These are phyloP conservation scores for Amanita muscaria DNA, from an alignment of 768 basidiomycete species.

Conservation along the genomic window DNA sequence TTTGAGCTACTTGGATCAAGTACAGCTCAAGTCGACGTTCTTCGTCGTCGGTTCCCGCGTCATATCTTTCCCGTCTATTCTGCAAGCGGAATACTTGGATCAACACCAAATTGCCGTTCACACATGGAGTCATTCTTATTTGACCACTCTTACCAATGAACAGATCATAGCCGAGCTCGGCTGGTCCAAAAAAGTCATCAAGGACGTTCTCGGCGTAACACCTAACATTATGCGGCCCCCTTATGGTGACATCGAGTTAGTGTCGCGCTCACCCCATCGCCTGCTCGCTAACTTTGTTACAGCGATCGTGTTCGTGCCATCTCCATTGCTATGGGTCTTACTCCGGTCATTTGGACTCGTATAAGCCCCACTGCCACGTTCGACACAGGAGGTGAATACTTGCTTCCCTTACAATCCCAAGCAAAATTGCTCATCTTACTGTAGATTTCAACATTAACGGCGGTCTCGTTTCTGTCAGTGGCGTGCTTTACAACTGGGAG, in stretches of 20 bases:
- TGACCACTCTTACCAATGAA: constrained; percentile 73
- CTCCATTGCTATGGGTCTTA: constrained; percentile 71
- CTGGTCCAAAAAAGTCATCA: constrained; percentile 81
- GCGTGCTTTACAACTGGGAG: constrained; percentile 67
- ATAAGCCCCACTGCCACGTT: constrained; percentile 52
- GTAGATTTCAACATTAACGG: constrained; percentile 76
- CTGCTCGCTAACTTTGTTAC: constrained; percentile 10
- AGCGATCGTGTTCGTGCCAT: constrained; percentile 86
- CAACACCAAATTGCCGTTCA: constrained; percentile 72
- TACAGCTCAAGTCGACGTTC: constrained; percentile 72
- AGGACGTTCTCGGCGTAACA: constrained; percentile 70
- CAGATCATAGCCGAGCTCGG: constrained; percentile 82
- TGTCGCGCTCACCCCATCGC: constrained; percentile 8
- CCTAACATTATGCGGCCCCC: constrained; percentile 78
- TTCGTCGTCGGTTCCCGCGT: constrained; percentile 81
- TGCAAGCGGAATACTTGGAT: constrained; percentile 68
- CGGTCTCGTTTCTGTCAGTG: constrained; percentile 44
- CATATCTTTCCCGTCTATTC: constrained; percentile 57
- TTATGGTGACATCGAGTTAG: constrained; percentile 71
- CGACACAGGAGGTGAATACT: constrained; percentile 51
- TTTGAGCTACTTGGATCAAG: constrained; percentile 55
- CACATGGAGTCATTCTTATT: constrained; percentile 61
- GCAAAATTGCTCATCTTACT: constrained; percentile 7
- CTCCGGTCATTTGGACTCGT: constrained; percentile 80
- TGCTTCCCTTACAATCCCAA: background rate